Evolutionary conservation across 1,139 yeast genomes (phyloP), one percentile per base, ranked within the genome.

Genomic region (Wickerhamomyces sp.): DNA sequence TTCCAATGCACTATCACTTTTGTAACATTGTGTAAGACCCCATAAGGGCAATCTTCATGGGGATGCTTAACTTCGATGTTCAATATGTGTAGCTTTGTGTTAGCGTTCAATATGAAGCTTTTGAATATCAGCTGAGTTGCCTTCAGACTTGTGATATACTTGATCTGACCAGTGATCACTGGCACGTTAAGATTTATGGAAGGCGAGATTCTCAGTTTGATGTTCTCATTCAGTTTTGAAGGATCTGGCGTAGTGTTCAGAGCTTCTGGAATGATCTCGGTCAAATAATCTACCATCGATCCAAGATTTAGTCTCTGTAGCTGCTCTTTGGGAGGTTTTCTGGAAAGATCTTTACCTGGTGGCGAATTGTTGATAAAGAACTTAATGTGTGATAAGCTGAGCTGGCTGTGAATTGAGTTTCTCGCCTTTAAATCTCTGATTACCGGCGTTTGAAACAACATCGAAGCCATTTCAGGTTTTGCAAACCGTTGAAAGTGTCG

Each of bases 191-290:
- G 72, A 39, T 74, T 73, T 29, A 80, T 73, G 3, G 74, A 71
- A 0, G 95, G 95, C 40, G 83, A 69, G 4, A 87, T 62, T 27
- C 85, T 63, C 21, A 87, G 65, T n/a, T 69, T 60, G 8, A 87
- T 68, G 29, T 76, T 67, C 3, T 66, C 63, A 30, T 81, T 71
- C 10, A 86, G 52, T 12, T 38, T 32, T 9, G 71, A 51, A 3
- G 64, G 59, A 33, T 69, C 65, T 2, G 87, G 81, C 9, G 83
- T 59, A 7, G 77, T 64, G 31, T 60, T 59, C 20, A 85, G 63
- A 36, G 86, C 56, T 32, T 67, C 59, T 0, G 95, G 95, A 2
- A 83, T 69, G n/a, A 70, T 62, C 3, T 51, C 46, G 45, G 70
- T 69, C 31, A 87, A 63, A 42, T 67, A 64, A 27, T 78, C 78